A percentile compares a stretch with the other conserved stretches of the same genome.
These are phyloP conservation scores for Nitzschia palea DNA, from an alignment of 108 stramenopile genomes.

Conservation along the genomic window DNA sequence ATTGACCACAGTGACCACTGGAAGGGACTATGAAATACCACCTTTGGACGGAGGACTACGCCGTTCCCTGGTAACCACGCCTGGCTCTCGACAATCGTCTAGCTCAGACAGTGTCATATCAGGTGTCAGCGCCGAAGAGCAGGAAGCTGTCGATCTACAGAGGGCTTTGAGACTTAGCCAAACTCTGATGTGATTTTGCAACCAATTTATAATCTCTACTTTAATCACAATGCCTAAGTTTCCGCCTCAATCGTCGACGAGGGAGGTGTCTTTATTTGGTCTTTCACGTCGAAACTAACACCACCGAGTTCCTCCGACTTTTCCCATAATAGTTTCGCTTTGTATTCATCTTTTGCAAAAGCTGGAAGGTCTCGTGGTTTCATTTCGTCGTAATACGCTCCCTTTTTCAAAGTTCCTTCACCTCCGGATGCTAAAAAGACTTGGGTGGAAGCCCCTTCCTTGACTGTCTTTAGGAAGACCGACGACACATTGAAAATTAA, in stretches of 20 bases:
- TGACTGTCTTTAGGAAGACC: slow-evolving; percentile 47
- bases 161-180: slow-evolving; percentile 6
- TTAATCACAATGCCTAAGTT: background rate
- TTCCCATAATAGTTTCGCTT: slow-evolving; percentile 63
- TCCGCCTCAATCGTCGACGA: background rate
- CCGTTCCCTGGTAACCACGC: background rate
- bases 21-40: slow-evolving; percentile 18
- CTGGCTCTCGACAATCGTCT: background rate
- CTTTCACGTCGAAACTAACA: slow-evolving; percentile 35
- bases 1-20: slow-evolving; percentile 29
- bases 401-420: slow-evolving; percentile 19
- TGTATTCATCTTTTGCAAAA: slow-evolving; percentile 45
- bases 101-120: slow-evolving; percentile 12
- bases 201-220: background rate
- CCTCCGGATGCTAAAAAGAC: slow-evolving; percentile 56
- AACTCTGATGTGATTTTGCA: slow-evolving; percentile 5
- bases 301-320: slow-evolving; percentile 52
- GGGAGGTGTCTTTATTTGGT: background rate
- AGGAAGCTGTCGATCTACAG: slow-evolving; percentile 23
- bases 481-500: slow-evolving; percentile 28
- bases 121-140: slow-evolving; percentile 15
- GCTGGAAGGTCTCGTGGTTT: slow-evolving; percentile 35
- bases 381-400: slow-evolving; percentile 48
- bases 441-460: slow-evolving; percentile 68
- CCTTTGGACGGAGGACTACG: background rate